A percentile compares a stretch with the other conserved stretches of the same genome.
phyloP scores from a whole-genome alignment of 306 rosid genomes.

The Sophora flavescens region DNA sequence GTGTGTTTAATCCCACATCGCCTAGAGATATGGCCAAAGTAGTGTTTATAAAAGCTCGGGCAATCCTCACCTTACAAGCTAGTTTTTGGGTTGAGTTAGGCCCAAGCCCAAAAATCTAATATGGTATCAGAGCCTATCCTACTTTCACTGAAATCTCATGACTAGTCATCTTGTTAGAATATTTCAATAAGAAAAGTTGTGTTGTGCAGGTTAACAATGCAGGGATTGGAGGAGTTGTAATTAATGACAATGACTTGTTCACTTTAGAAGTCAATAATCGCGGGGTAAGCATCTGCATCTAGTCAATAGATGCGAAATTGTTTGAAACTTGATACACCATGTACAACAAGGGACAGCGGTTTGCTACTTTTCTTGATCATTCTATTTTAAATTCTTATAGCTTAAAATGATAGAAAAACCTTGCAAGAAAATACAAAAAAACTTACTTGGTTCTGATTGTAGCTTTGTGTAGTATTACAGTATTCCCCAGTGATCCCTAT shows the following conservation, averaged over 20 bases:
- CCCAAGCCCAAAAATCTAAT: too few relatives aligned
- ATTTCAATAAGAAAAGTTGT: neutral
- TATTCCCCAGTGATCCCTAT: neutral
- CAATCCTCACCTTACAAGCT: too few relatives aligned
- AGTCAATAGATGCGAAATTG: neutral
- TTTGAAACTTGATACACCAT: neutral
- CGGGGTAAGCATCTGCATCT: constrained; percentile 33
- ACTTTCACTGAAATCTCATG: neutral
- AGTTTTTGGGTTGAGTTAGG: too few relatives aligned
- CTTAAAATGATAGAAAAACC: neutral
- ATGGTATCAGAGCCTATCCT: too few relatives aligned
- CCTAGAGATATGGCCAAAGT: too few relatives aligned
- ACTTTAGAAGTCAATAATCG: neutral
- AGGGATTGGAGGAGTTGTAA: constrained; percentile 47
- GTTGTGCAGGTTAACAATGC: constrained; percentile 61
- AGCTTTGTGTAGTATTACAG: neutral
- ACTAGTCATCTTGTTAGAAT: neutral
- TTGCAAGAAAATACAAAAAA: neutral
- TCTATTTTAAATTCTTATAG: neutral
- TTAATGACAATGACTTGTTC: constrained; percentile 13
- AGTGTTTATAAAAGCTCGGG: too few relatives aligned
- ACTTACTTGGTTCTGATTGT: too few relatives aligned
- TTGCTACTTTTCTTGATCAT: neutral
- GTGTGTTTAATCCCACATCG: too few relatives aligned
- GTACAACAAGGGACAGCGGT: neutral